phyloP scores from a whole-genome alignment of 1,139 yeast species.

The Eremothecium gossypii region DNA sequence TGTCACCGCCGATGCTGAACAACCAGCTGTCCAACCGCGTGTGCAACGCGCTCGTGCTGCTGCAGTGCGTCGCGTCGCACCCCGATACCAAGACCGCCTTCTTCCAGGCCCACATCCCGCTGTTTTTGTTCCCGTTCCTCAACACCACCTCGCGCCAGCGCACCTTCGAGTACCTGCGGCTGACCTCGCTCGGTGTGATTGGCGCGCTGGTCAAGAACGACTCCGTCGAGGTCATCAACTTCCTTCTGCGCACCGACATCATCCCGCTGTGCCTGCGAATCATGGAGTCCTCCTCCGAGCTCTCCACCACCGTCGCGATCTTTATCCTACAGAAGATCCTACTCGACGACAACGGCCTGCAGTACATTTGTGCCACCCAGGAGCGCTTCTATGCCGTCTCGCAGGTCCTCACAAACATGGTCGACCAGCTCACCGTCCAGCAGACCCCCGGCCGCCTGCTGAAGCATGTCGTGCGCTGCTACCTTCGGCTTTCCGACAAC shows the following conservation, averaged over 20 bases:
- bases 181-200: slow-evolving; percentile 90
- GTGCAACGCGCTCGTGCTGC: slow-evolving; percentile 86
- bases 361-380: slow-evolving; percentile 88
- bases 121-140: slow-evolving; percentile 85
- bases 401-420: slow-evolving; percentile 80
- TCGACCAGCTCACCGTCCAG: slow-evolving; percentile 63
- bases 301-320: slow-evolving; percentile 92
- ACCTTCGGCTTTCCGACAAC: slow-evolving; percentile 82
- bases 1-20: slow-evolving; percentile 79
- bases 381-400: slow-evolving; percentile 94
- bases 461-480: slow-evolving; percentile 91
- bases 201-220: slow-evolving; percentile 96
- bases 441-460: slow-evolving; percentile 63
- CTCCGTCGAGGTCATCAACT: slow-evolving; percentile 88
- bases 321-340: slow-evolving; percentile 88
- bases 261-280: slow-evolving; percentile 89
- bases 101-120: slow-evolving; percentile 82
- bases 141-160: slow-evolving; percentile 87
- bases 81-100: slow-evolving; percentile 80
- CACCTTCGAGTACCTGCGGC: slow-evolving; percentile 84
- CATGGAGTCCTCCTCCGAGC: slow-evolving; percentile 91
- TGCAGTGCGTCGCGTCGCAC: slow-evolving; percentile 96
- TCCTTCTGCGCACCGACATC: slow-evolving; percentile 84
- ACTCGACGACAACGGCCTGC: slow-evolving; percentile 83
- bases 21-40: slow-evolving; percentile 88